A percentile compares a stretch with the other conserved stretches of the same genome.
phyloP scores from a whole-genome alignment of 768 basidiomycete genomes.

The Phlebiopsis gigantea region DNA sequence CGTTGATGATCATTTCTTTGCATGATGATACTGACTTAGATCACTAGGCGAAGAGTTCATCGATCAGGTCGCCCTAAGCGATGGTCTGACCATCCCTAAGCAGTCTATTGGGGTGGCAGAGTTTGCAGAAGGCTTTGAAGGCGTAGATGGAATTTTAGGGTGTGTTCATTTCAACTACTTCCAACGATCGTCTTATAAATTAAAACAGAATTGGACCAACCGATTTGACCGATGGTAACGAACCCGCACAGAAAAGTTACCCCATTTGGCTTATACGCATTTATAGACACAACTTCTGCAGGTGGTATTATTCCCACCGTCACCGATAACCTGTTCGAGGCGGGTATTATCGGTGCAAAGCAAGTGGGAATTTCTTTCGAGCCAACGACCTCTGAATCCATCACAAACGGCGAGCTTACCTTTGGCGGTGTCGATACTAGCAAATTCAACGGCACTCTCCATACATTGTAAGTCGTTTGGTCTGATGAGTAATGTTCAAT shows the following conservation, averaged over 20 bases:
- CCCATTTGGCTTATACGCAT: too few species aligned
- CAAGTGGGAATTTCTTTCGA: conserved; percentile 27
- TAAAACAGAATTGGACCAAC: conserved; percentile 53
- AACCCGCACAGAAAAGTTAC: too few species aligned
- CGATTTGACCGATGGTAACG: conserved; percentile 41
- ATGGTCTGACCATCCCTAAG: conserved; percentile 39
- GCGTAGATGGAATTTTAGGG: conserved; percentile 64
- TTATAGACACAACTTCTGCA: background rate
- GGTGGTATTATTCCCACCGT: conserved; percentile 26
- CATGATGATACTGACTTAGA: background rate
- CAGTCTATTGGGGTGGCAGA: conserved; percentile 66
- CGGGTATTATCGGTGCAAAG: conserved; percentile 24
- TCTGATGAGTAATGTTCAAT: background rate
- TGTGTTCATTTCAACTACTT: conserved; percentile 22
- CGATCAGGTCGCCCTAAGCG: conserved; percentile 40
- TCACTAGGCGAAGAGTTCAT: conserved; percentile 24
- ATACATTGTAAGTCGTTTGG: background rate
- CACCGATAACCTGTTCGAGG: conserved; percentile 27
- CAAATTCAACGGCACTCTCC: conserved; percentile 8
- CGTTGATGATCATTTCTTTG: background rate
- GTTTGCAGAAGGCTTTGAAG: conserved; percentile 32
- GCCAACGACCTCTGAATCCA: conserved; percentile 14
- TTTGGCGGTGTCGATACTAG: conserved; percentile 2
- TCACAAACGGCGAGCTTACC: conserved; percentile 6
- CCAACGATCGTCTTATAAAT: background rate